Base-by-base conservation (phyloP, 2,329 filamentous ascomycete species). In the Dothistroma pini region DNA sequence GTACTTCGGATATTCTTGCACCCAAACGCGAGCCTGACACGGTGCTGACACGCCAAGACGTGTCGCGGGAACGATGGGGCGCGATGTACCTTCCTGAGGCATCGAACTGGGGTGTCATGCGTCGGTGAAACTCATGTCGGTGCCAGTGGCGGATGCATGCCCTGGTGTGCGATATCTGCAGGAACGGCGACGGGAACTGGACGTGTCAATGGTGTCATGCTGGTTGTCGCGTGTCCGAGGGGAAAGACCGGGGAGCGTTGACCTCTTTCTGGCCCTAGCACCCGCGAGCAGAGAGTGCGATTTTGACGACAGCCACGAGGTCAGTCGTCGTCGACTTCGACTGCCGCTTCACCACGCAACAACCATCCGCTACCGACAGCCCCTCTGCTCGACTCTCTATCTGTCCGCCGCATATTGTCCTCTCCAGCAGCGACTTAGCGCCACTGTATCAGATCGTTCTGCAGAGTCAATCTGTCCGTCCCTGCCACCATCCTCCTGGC, bases 11-110 rank as follows among this genome's bases (percentile, higher is more conserved):
- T n/a, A n/a, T 2, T 54, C 31, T 53, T 34, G 51, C 60, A 49
- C 49, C 54, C 16, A 56, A 29, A 54, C 54, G 47, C 31, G 48
- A 53, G 41, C 38, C 16, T 31, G 25, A 44, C 29, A 22, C 57
- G 53, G 47, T 11, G 34, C 41, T n/a, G 41, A 5, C 41, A 44
- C 41, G 41, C 41, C 41, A 44, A 19, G 41, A 44, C 16, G 16
- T 16, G 41, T 19, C 8, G 41, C 41, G 2, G 5, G 3, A 4
- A n/a, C 14, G 14, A 44, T 19, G 16, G 14, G 4, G 41, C 41
- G n/a, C 41, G 41, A 19, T 44, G n/a, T 19, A 19, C 41, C 41
- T 19, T 16, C 35, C 35, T 38, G 35, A 38, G 35, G 16, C 35
- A 38, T 38, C 4, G 8, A 12, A 16, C 4, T 38, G 35, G 11